Evolutionary conservation across 1,284 basidiomycete species (phyloP).

Genomic region (Trichosporon asahii): DNA sequence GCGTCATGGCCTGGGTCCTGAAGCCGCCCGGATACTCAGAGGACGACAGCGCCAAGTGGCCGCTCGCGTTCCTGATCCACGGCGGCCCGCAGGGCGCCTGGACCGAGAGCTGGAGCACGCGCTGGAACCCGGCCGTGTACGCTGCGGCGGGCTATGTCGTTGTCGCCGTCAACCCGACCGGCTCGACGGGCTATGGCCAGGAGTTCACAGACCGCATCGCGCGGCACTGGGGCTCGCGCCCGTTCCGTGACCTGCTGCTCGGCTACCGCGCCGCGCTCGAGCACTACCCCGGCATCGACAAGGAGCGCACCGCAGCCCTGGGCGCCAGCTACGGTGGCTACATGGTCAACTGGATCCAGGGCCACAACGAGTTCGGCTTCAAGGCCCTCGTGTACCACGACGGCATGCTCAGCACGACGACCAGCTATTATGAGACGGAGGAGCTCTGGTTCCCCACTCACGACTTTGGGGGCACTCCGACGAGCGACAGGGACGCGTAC

Average conservation of each 20-base stretch:
- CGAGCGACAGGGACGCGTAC: conserved; percentile 34
- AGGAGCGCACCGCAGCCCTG: conserved; percentile 68
- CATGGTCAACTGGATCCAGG: conserved; percentile 80
- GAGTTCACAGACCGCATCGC: conserved; percentile 70
- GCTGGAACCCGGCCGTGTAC: conserved; percentile 76
- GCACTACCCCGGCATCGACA: conserved; percentile 73
- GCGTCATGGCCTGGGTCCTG: conserved; percentile 76
- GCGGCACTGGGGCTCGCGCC: conserved; percentile 53
- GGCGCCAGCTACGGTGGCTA: conserved; percentile 54
- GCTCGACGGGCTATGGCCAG: conserved; percentile 83
- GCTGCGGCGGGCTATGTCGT: conserved; percentile 65
- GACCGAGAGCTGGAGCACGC: conserved; percentile 76
- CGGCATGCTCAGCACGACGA: conserved; percentile 60
- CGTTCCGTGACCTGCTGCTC: conserved; percentile 71
- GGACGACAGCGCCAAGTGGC: conserved; percentile 62
- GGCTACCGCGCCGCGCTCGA: conserved; percentile 71
- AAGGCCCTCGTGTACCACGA: conserved; percentile 86
- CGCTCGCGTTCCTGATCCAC: conserved; percentile 54
- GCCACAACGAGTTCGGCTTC: conserved; percentile 82
- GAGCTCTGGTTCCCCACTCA: conserved; percentile 42
- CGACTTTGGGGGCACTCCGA: conserved; percentile 34
- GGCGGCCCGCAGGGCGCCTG: conserved; percentile 61
- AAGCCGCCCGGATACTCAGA: conserved; percentile 67
- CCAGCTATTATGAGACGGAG: conserved; percentile 74
- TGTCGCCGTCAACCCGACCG: conserved; percentile 81